Evolutionary conservation across 768 basidiomycete species (phyloP), one percentile per base, ranked within the genome.

Genomic region (Cystofilobasidium bisporidii): DNA sequence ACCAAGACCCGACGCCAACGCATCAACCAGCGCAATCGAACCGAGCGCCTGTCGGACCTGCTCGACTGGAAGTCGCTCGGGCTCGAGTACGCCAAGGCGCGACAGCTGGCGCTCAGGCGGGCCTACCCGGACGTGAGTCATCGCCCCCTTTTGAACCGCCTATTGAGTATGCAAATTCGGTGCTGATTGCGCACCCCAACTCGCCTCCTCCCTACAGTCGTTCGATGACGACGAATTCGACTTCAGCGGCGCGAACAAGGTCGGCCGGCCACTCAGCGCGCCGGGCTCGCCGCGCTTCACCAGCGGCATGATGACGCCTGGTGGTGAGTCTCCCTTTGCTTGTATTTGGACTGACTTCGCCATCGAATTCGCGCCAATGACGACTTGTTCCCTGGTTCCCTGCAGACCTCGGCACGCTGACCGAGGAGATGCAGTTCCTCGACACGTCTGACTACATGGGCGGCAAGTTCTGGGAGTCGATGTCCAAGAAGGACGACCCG

Each of bases 41-140:
- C 97, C 63, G 96, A 99, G 76, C 85, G 96, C 32, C 81, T 99
- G 22, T 87, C 85, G 60, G 94, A 94, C 20, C 78, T 99, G 65
- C 81, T 99, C 69, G 96, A 99, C 77, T 98, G 96, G 96, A 99
- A 99, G 81, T 91, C 91, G 74, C 80, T 99, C 36, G 96, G 96
- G 2, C 83, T 98, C 70, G 96, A 99, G 78, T 99, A 99, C 78
- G 86, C 87, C 77, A 99, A 97, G 81, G 88, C 91, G 30, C 81
- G 96, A 48, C 92, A 94, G 78, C 80, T 97, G 61, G 90, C 91
- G 22, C 81, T 99, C 68, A 81, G 94, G 72, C 81, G 94, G 40
- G 96, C 94, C 20, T 98, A 99, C 76, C 96, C 96, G 1, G 92
- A 97, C 72, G 86, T 88, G 64, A 97, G 96, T 80, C 20, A 2